Percentiles rank a stretch among this genome's conserved stretches.
Evolutionary conservation across 768 basidiomycete species (phyloP).

Genomic region (Megacollybia marginata): DNA sequence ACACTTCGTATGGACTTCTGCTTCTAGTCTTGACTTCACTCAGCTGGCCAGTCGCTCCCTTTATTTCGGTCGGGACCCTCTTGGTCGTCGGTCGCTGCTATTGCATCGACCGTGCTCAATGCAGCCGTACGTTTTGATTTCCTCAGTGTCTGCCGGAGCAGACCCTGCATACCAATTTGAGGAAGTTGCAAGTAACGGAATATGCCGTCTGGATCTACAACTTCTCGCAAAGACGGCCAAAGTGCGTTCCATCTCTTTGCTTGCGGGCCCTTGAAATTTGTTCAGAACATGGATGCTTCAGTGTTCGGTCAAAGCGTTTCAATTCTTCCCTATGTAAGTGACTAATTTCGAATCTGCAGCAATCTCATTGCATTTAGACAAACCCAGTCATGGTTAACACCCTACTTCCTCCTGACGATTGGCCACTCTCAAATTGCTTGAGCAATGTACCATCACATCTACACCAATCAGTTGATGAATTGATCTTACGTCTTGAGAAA

Average conservation of each 20-base stretch:
- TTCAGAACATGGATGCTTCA: no score
- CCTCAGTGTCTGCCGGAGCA: conserved; percentile 56
- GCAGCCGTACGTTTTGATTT: conserved; percentile 50
- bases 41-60: conserved; percentile 40
- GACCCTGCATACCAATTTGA: conserved; percentile 42
- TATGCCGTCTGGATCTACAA: conserved; percentile 47
- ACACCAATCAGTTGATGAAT: conserved; percentile 33
- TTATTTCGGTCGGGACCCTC: conserved; percentile 75
- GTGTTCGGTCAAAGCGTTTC: no score
- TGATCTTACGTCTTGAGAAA: conserved; percentile 48
- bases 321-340: no score
- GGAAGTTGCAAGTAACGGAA: conserved; percentile 52
- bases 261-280: no score
- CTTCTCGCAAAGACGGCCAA: not conserved
- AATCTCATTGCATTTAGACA: not conserved
- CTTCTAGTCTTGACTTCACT: conserved; percentile 2
- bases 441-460: conserved; percentile 38
- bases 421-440: conserved; percentile 27
- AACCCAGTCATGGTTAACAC: conserved; percentile 30
- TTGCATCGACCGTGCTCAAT: conserved; percentile 47
- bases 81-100: conserved; percentile 81
- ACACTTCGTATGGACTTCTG: not conserved
- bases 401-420: conserved; percentile 35
- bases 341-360: no score
- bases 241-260: not conserved